A percentile compares a stretch with the other conserved stretches of the same genome.
phyloP scores from a whole-genome alignment of 306 rosid species.

The Dryas alaskensis region DNA sequence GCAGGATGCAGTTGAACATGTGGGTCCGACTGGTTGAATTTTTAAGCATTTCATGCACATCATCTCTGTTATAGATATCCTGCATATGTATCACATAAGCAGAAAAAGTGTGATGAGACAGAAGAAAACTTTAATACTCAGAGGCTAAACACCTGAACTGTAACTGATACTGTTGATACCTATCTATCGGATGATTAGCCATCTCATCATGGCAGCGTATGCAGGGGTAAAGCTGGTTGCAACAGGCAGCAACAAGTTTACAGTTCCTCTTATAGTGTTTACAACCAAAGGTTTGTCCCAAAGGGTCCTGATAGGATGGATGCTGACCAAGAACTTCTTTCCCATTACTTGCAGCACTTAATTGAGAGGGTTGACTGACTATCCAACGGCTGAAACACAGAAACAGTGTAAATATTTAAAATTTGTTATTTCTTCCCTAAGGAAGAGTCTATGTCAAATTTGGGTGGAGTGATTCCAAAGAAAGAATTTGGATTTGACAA shows the following conservation, averaged over 20 bases:
- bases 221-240: conserved; percentile 83
- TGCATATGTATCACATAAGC: conserved; percentile 37
- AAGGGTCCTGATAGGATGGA: conserved; percentile 76
- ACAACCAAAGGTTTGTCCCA: conserved; percentile 59
- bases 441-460: neutral
- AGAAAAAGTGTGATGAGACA: conserved; percentile 22
- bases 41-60: conserved; percentile 94
- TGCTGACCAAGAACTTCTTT: conserved; percentile 62
- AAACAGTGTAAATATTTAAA: conserved; percentile 26
- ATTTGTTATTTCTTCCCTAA: neutral
- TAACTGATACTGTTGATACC: conserved; percentile 42
- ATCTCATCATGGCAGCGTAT: conserved; percentile 83
- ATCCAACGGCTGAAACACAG: conserved; percentile 95
- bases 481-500: no score
- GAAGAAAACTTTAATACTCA: conserved; percentile 1
- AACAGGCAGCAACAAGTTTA: conserved; percentile 78
- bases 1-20: conserved; percentile 73
- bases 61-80: conserved; percentile 80
- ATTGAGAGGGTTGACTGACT: conserved; percentile 49
- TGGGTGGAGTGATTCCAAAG: neutral
- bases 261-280: conserved; percentile 92
- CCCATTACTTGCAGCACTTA: conserved; percentile 35
- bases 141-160: neutral
- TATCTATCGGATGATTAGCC: conserved; percentile 63
- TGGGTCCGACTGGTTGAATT: conserved; percentile 65